A percentile compares a stretch with the other conserved stretches of the same genome.
Evolutionary conservation across 1,284 basidiomycete species (phyloP).

Genomic region (Ustilago cynodontis): DNA sequence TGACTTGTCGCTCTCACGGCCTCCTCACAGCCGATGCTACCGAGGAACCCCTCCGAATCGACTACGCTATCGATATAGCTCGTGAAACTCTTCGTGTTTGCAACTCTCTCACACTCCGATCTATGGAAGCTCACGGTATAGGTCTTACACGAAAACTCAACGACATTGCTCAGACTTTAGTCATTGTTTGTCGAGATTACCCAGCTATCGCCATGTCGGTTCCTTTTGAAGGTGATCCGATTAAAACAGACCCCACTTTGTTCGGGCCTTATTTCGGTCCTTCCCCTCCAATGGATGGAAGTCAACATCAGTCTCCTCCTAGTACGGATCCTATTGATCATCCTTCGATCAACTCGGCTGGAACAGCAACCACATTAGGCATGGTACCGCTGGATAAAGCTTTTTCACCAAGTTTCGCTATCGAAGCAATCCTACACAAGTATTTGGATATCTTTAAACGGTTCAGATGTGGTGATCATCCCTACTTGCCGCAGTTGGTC

Average conservation of each 20-base stretch:
- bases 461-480: conserved; percentile 57
- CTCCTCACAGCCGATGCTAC: conserved; percentile 41
- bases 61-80: conserved; percentile 59
- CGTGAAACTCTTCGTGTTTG: conserved; percentile 56
- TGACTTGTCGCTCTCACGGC: conserved; percentile 51
- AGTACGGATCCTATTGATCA: conserved; percentile 15
- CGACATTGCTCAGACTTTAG: conserved; percentile 60
- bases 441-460: conserved; percentile 56
- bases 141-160: conserved; percentile 58
- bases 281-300: conserved; percentile 20
- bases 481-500: conserved; percentile 48
- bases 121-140: conserved; percentile 63
- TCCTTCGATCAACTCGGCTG: conserved; percentile 8
- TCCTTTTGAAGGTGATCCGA: conserved; percentile 48
- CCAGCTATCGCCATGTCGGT: conserved; percentile 51
- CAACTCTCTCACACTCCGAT: conserved; percentile 46
- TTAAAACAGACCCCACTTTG: conserved; percentile 40
- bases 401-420: conserved; percentile 43
- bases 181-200: conserved; percentile 56
- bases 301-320: conserved; percentile 6
- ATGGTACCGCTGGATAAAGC: conserved; percentile 35
- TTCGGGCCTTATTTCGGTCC: conserved; percentile 48
- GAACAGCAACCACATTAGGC: conserved; percentile 7
- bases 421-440: conserved; percentile 58
- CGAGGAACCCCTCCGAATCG: conserved; percentile 45